Evolutionary conservation across 768 basidiomycete genomes (phyloP), one percentile per base, ranked within the genome.

Genomic region (Trametes sanguinea): DNA sequence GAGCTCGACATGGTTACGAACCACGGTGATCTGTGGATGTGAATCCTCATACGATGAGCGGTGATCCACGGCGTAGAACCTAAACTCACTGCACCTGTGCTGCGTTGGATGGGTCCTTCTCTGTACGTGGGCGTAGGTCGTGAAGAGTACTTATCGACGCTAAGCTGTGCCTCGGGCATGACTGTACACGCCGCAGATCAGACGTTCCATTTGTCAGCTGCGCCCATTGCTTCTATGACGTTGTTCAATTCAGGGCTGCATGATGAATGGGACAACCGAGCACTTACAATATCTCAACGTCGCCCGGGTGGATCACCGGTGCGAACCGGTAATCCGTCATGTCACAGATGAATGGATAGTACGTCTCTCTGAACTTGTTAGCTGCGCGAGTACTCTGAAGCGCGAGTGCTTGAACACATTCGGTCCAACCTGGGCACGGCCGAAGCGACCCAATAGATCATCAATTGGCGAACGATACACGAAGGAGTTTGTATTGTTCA

Each of bases 401-500:
- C 22, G 22, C 22, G 22, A 22, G 22, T 22, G 22, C 22, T 22
- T 22, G 1, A 22, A 22, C 22, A 1, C 39, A 39, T 39, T 8
- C 39, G 7, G 39, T 39, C 8, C 39, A 39, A 13, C 13, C 39
- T 13, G 39, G 39, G 39, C 39, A 39, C 39, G 35, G 35, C 6
- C 35, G 35, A 6, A 37, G 11, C 6, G 35, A 37, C 6, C 35
- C 6, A 37, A 11, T 17, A 22, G 6, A 13, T 27, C 27, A 42
- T 8, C n/a, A 3, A 32, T 16, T 7, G 17, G 35, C 6, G 13
- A 48, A 5, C 42, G 14, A 43, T 8, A 2, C 13, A 43, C 9
- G 14, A 16, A 43, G 13, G 42, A n/a, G 14, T 8, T 13, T 43
- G 14, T 13, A 43, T 50, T 33, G 4, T 37, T 60, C 43, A 87